These are phyloP conservation scores for Skeletonema menzelii DNA, from an alignment of 108 stramenopile genomes.

Conservation along the genomic window DNA sequence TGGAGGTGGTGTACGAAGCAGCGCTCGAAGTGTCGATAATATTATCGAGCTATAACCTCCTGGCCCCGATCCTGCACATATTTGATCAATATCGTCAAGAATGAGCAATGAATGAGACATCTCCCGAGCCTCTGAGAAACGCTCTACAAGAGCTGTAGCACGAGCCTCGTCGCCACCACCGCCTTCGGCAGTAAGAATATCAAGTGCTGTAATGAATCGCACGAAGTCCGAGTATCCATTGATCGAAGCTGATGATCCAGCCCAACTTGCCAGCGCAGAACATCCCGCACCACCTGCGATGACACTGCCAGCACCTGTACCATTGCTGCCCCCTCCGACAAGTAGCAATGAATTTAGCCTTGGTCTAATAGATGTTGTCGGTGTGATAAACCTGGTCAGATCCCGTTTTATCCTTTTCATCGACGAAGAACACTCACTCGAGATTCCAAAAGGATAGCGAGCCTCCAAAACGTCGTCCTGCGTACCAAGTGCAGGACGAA, in stretches of 20 bases:
- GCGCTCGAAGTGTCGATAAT: constrained; percentile 75
- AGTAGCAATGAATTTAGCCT: constrained; percentile 66
- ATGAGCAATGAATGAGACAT: constrained; percentile 68
- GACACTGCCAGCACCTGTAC: constrained; percentile 33
- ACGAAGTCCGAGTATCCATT: constrained; percentile 66
- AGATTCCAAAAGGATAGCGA: constrained; percentile 67
- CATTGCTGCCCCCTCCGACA: constrained; percentile 48
- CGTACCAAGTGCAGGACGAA: constrained; percentile 71
- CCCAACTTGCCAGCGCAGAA: constrained; percentile 65
- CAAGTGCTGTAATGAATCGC: constrained; percentile 67
- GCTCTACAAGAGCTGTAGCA: constrained; percentile 69
- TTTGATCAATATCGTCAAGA: constrained; percentile 79
- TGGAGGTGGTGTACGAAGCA: constrained; percentile 66
- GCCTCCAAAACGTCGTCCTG: constrained; percentile 72
- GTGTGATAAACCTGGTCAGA: constrained; percentile 62
- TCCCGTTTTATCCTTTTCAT: constrained; percentile 66
- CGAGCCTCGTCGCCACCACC: constrained; percentile 69
- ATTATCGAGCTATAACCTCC: constrained; percentile 73
- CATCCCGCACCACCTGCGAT: constrained; percentile 31
- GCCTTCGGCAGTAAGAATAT: constrained; percentile 59
- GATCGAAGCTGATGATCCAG: constrained; percentile 63
- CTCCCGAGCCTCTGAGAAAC: constrained; percentile 67
- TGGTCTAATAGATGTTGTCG: constrained; percentile 25
- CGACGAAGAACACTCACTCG: constrained; percentile 52
- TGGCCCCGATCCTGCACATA: constrained; percentile 62